A percentile compares a stretch with the other conserved stretches of the same genome.
phyloP scores from a whole-genome alignment of 192 early-diverging fungal species.

The Entomortierella parvispora region DNA sequence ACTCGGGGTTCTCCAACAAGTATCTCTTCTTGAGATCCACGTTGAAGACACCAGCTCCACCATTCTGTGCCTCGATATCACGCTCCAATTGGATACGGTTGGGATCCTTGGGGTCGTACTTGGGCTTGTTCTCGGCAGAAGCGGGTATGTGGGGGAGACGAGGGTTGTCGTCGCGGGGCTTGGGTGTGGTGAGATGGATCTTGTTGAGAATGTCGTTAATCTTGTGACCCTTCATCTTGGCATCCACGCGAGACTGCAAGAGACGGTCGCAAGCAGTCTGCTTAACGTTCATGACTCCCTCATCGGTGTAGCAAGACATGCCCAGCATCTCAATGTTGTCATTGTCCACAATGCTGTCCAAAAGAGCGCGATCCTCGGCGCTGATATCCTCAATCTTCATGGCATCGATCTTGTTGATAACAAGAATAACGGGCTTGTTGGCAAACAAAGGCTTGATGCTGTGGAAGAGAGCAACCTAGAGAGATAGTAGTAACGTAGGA shows the following conservation, averaged over 20 bases:
- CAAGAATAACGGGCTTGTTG: conserved; percentile 96
- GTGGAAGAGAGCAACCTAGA: conserved; percentile 62
- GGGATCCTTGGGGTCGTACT: conserved; percentile 85
- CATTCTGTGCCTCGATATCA: conserved; percentile 89
- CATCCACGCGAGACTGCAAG: conserved; percentile 90
- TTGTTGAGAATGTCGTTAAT: conserved; percentile 94
- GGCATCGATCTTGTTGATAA: conserved; percentile 97
- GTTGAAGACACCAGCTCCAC: conserved; percentile 97
- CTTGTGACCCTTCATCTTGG: conserved; percentile 93
- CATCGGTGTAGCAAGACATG: conserved; percentile 93
- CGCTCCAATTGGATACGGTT: conserved; percentile 85
- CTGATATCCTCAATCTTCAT: conserved; percentile 82
- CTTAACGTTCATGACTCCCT: conserved; percentile 97
- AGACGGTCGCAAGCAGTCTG: conserved; percentile 95
- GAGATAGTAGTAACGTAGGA: not conserved
- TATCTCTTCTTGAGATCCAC: conserved; percentile 96
- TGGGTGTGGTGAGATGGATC: conserved; percentile 93
- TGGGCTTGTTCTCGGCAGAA: conserved; percentile 69
- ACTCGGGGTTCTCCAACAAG: conserved; percentile 82
- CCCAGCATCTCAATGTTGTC: conserved; percentile 79
- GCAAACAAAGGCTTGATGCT: conserved; percentile 98
- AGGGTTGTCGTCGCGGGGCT: conserved; percentile 82
- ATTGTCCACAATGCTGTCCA: conserved; percentile 77
- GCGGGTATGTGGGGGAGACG: conserved; percentile 89
- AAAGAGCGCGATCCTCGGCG: conserved; percentile 73